phyloP scores from a whole-genome alignment of 805 yeast genomes.

The Yueomyces sinensis region DNA sequence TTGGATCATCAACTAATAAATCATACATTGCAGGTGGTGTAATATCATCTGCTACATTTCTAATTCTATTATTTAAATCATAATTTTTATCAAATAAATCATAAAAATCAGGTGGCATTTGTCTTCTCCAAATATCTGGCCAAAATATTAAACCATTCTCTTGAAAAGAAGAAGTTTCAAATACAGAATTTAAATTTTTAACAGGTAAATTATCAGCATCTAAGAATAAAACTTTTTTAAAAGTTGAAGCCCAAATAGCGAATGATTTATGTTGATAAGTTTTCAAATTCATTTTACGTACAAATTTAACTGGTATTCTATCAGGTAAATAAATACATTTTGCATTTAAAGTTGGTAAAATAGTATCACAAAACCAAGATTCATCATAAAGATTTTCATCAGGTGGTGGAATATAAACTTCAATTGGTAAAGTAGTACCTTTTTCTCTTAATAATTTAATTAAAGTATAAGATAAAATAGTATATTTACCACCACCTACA shows the following conservation, averaged over 20 bases:
- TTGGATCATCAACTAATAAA: slow-evolving; percentile 12
- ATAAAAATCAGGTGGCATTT: slow-evolving; percentile 65
- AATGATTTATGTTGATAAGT: slow-evolving; percentile 61
- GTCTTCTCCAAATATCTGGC: slow-evolving; percentile 87
- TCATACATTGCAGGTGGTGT: slow-evolving; percentile 20
- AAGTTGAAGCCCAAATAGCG: slow-evolving; percentile 60
- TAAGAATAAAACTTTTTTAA: slow-evolving; percentile 56
- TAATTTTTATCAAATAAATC: slow-evolving; percentile 50
- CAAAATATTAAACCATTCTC: slow-evolving; percentile 45
- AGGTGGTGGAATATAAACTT: slow-evolving; percentile 61
- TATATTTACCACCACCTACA: slow-evolving; percentile 65
- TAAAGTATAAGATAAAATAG: slow-evolving; percentile 47
- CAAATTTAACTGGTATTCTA: slow-evolving; percentile 35
- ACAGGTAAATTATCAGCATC: slow-evolving; percentile 74
- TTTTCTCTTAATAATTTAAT: slow-evolving; percentile 42
- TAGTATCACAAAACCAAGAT: slow-evolving; percentile 47
- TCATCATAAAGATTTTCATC: slow-evolving; percentile 47
- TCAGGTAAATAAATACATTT: slow-evolving; percentile 51
- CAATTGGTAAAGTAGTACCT: slow-evolving; percentile 65
- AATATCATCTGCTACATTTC: slow-evolving; percentile 25
- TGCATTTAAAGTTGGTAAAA: slow-evolving; percentile 54
- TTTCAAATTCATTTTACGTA: slow-evolving; percentile 29
- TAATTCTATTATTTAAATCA: slow-evolving; percentile 27
- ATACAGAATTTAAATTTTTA: slow-evolving; percentile 47
- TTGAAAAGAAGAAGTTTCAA: slow-evolving; percentile 44